phyloP scores from a whole-genome alignment of 73 alveolate species.

The Paramecium pentaurelia region DNA sequence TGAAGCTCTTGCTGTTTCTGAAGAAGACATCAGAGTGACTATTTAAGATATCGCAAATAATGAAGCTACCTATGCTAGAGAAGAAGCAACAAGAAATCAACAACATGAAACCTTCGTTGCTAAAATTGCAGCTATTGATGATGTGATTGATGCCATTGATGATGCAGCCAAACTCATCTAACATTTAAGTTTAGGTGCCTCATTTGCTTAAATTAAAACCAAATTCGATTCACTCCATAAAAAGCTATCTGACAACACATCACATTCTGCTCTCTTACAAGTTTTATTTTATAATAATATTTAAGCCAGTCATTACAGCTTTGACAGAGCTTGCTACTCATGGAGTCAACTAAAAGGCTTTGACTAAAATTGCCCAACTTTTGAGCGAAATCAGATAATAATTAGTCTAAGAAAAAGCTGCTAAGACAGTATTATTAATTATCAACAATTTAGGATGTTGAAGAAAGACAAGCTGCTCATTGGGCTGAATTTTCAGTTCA shows the following conservation, averaged over 20 bases:
- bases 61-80: neutral
- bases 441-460: neutral
- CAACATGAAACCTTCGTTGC: neutral
- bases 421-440: neutral
- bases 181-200: conserved; percentile 21
- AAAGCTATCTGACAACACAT: conserved; percentile 12
- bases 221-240: conserved; percentile 33
- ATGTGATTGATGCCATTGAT: neutral
- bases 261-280: conserved; percentile 26
- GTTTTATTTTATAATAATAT: neutral
- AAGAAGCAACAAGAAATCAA: neutral
- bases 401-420: neutral
- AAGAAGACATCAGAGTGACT: conserved; percentile 11
- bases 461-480: neutral
- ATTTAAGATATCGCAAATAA: neutral
- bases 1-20: conserved; percentile 21
- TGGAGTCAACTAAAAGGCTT: neutral
- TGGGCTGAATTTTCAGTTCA: neutral
- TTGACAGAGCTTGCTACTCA: neutral
- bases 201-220: conserved; percentile 31
- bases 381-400: conserved; percentile 20
- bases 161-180: conserved; percentile 42
- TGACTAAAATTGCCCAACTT: neutral
- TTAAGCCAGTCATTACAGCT: neutral
- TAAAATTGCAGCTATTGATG: neutral